Base-by-base conservation (phyloP, 2,329 filamentous ascomycete genomes). In the Colletotrichum lentis region DNA sequence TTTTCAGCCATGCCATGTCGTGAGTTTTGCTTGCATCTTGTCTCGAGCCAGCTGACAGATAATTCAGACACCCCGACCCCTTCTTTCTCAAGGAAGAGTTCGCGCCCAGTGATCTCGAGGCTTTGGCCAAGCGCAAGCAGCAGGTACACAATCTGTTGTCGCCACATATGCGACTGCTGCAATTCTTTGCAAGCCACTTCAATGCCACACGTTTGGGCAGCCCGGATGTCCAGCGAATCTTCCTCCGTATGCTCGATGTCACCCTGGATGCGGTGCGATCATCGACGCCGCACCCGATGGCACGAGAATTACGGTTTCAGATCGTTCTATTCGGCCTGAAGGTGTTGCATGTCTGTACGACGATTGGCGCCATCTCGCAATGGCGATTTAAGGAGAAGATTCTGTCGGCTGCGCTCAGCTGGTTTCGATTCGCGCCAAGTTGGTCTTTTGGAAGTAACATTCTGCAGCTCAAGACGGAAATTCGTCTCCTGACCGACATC, bases 401-500 rank as follows among this genome's bases (percentile, higher is more conserved):
- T 59, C 79, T 99, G 44, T 94, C 93, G 6, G 94, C 93, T 37
- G 94, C 89, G 16, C 82, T 99, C 39, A 89, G 86, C 69, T 99
- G 96, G 96, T 99, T 99, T 79, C 88, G 85, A 46, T 87, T 90
- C 72, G 83, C 92, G 6, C 93, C 94, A 16, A 88, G 89, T 72
- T 99, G 96, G 95, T 97, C 96, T 0, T 98, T 96, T 78, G 96
- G 96, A 64, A 96, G 95, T 73, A 99, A 97, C 76, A 87, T 92
- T 56, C 81, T 99, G 18, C 96, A 99, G 76, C 84, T 98, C 59
- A 98, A 97, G 81, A 95, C 96, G 0, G 96, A 99, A 79, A 88
- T 93, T 41, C 91, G 91, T 72, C 82, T 97, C 20, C 85, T 98
- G 46, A 85, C 86, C 7, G 94, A 97, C 76, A 89, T 97, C 43